These are phyloP conservation scores for Mariannaea elegans DNA, from an alignment of 2,329 filamentous ascomycete species.

Conservation along the genomic window DNA sequence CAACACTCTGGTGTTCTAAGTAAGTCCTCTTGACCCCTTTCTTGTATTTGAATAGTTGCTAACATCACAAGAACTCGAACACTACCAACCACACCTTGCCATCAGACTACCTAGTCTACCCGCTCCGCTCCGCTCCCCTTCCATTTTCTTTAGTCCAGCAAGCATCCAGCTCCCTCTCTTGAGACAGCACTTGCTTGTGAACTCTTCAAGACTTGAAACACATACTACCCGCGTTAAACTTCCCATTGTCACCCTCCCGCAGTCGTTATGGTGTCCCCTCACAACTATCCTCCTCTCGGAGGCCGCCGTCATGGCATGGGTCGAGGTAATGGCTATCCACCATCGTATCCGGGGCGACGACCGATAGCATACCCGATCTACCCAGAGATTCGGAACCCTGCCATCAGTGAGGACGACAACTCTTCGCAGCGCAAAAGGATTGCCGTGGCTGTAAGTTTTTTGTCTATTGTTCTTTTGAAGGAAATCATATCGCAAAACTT, in stretches of 20 bases:
- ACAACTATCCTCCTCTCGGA: constrained; percentile 31
- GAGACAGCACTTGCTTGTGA: too few species aligned
- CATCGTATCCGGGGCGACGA: constrained; percentile 36
- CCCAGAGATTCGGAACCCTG: constrained; percentile 27
- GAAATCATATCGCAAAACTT: too few species aligned
- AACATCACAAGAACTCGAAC: neutral
- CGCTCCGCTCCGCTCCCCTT: neutral
- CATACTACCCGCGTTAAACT: neutral
- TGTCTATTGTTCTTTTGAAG: neutral
- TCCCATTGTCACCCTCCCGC: neutral
- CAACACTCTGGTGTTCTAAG: neutral
- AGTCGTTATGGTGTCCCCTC: constrained; percentile 32
- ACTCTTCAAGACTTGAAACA: too few species aligned
- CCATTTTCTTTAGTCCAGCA: too few species aligned
- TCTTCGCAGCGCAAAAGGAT: constrained; percentile 64
- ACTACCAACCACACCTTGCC: neutral
- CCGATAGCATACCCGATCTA: constrained; percentile 26
- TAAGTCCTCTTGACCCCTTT: neutral
- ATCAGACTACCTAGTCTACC: too few species aligned
- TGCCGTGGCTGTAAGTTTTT: constrained; percentile 63
- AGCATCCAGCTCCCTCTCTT: too few species aligned
- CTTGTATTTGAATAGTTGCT: neutral
- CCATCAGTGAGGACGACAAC: constrained; percentile 50
- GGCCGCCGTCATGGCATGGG: constrained; percentile 25
- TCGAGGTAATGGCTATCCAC: constrained; percentile 29